Evolutionary conservation across 768 basidiomycete genomes (phyloP), one percentile per base, ranked within the genome.

Genomic region (Tylopilus plumbeoviolaceoides): DNA sequence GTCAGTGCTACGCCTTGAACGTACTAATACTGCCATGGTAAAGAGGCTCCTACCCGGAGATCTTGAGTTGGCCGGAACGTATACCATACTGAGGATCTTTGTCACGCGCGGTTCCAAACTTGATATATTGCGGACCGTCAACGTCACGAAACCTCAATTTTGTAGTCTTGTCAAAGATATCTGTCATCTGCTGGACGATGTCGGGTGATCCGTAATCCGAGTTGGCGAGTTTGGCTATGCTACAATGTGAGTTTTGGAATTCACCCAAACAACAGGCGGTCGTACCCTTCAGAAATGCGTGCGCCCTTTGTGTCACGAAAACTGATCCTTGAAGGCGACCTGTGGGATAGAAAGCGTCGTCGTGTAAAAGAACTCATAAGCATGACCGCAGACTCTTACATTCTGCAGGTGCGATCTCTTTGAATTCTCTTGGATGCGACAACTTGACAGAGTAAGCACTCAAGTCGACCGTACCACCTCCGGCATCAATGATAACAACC

Each of bases 101-200:
- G 47, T 72, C 70, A 0, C 67, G 59, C n/a, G 60, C 44, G 0
- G 65, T 69, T 6, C 77, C 75, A 23, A 78, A 74, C 20, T 56
- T 75, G 44, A 66, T 68, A 49, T 70, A 77, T 21, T 67, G 71
- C 2, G 73, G 62, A 15, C 71, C 68, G 2, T 55, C 50, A 1
- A 58, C 60, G 20, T 62, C 63, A 7, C 67, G 78, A 53, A 77
- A 79, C 18, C 71, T 75, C 4, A 70, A 56, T 45, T 75, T 76
- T 7, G 72, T 67, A 0, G 61, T 59, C 27, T 62, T 56, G 39
- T 75, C 70, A 33, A 76, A 76, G 2, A 51, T 18, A 0, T 68
- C 59, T 2, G 63, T 45, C 62, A 75, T 72, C 8, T 59, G 49
- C 7, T 60, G 42, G 5, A 76, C 48, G 21, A 72, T 62, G 12